phyloP scores from a whole-genome alignment of 163 green algal genomes.

The Volvox carteri region DNA sequence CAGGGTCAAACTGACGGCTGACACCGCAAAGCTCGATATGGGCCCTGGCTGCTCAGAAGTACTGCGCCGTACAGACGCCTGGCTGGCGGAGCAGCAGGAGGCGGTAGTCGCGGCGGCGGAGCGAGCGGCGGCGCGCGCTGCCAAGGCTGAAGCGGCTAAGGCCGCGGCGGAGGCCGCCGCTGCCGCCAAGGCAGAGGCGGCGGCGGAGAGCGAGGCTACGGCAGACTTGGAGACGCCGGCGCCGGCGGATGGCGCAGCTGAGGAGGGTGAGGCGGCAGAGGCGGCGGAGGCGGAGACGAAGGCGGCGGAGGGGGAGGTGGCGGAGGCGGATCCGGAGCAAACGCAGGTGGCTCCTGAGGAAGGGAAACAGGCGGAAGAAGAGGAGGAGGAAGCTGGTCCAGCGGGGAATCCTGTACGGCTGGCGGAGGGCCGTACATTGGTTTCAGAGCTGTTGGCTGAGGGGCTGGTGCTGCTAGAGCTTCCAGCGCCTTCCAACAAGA shows the following conservation, averaged over 20 bases:
- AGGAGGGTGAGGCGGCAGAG: not conserved
- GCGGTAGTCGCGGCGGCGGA: not conserved
- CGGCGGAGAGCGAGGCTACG: not conserved
- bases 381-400: conserved; percentile 11
- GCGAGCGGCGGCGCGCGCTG: not conserved
- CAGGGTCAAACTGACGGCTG: conserved; percentile 1
- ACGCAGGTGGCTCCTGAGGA: conserved; percentile 25
- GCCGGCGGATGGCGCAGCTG: not conserved
- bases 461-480: conserved; percentile 62
- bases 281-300: not conserved
- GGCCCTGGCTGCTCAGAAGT: conserved; percentile 40
- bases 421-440: conserved; percentile 17
- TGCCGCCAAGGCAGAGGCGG: not conserved
- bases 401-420: not conserved
- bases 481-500: conserved; percentile 46
- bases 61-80: conserved; percentile 32
- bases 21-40: conserved; percentile 47
- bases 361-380: not conserved
- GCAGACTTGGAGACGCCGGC: not conserved
- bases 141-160: not conserved
- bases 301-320: not conserved
- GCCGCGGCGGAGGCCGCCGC: not conserved
- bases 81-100: conserved; percentile 9
- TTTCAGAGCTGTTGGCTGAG: conserved; percentile 51
- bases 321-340: not conserved